Percentiles rank a stretch among this genome's conserved stretches.
Evolutionary conservation across 345 rosid species (phyloP).

Genomic region (Eucalyptus lansdowneana): DNA sequence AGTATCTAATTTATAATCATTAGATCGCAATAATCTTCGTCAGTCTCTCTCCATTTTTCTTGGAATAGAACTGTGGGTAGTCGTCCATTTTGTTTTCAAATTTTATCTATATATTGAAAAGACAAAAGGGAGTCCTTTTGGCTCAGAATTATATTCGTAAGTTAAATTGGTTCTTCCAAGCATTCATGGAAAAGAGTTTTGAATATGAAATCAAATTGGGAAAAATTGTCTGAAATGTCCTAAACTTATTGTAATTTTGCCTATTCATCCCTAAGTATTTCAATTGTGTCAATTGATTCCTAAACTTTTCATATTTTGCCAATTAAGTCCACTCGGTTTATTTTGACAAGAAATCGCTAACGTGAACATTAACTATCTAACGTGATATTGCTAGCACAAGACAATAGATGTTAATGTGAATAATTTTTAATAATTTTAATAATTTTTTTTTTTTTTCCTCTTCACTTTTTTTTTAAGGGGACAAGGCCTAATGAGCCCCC

Average conservation of each 20-base stretch:
- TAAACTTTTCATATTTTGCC: neutral
- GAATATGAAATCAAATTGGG: neutral
- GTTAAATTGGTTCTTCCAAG: neutral
- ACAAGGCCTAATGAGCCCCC: accelerated
- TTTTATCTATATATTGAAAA: neutral
- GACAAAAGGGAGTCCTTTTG: neutral
- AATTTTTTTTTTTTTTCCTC: no score
- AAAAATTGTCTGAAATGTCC: no score
- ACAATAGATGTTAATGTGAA: accelerated
- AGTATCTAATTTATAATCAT: neutral
- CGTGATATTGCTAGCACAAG: neutral
- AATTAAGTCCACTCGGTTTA: neutral
- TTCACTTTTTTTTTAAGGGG: no score
- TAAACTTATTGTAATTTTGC: no score
- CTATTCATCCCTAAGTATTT: neutral
- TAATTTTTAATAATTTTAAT: no score
- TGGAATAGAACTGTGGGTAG: neutral
- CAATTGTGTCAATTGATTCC: neutral
- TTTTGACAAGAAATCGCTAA: neutral
- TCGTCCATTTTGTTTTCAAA: neutral
- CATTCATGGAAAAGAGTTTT: neutral
- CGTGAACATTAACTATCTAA: neutral
- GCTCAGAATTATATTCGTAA: neutral
- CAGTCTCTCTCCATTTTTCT: neutral
- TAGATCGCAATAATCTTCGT: neutral